Conservation (phyloP, 768 basidiomycete species). For the Mycena venus region DNA sequence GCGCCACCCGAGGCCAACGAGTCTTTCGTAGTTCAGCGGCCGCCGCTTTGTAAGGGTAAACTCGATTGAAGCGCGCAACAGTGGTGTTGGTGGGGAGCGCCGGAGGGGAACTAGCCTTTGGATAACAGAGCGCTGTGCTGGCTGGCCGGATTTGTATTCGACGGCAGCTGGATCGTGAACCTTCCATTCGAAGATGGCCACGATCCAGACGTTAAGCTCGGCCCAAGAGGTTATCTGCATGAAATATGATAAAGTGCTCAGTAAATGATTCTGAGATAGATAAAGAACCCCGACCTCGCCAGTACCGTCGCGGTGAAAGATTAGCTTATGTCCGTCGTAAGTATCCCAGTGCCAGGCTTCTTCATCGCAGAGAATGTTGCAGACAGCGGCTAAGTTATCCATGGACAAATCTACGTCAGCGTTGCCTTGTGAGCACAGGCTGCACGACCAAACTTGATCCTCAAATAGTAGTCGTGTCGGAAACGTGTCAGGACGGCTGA, state of each 20-base stretch:
- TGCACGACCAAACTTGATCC: too few relatives aligned
- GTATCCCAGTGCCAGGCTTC: constrained; percentile 17
- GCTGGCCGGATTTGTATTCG: neutral
- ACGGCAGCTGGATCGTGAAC: constrained; percentile 10
- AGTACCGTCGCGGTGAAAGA: constrained; percentile 15
- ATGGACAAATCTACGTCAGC: too few relatives aligned
- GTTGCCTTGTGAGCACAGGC: too few relatives aligned
- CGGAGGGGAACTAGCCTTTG: neutral
- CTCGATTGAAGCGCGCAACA: constrained; percentile 1
- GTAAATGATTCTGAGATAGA: neutral
- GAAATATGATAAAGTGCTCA: neutral
- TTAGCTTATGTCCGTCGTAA: constrained; percentile 1
- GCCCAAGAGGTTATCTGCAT: constrained; percentile 8
- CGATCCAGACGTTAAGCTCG: constrained; percentile 9
- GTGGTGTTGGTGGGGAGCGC: neutral
- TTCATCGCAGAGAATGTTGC: neutral
- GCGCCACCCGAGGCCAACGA: neutral
- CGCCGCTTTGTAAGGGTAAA: constrained; percentile 13
- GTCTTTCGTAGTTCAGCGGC: neutral
- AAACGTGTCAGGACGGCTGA: too few relatives aligned
- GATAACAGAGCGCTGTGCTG: neutral
- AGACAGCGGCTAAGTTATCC: neutral
- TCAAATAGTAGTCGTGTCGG: neutral
- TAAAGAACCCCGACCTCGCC: neutral
- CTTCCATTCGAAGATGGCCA: constrained; percentile 17